A percentile compares a stretch with the other conserved stretches of the same genome.
These are phyloP conservation scores for Daldinia sp. DNA, from an alignment of 2,329 filamentous ascomycete species.

Conservation along the genomic window DNA sequence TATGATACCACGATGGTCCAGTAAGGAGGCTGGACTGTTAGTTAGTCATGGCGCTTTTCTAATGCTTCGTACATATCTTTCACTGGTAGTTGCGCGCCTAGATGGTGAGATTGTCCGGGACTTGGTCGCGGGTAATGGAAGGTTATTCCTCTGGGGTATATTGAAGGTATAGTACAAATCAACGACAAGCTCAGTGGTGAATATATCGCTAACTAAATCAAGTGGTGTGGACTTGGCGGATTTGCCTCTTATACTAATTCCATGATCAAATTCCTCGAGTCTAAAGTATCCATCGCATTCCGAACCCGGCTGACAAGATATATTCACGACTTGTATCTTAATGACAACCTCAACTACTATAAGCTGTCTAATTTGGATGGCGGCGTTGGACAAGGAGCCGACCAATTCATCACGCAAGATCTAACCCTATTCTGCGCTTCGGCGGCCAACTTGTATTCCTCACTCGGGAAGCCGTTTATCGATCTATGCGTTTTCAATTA, in stretches of 20 bases:
- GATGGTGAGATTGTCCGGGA: constrained; percentile 97
- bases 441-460: constrained; percentile 92
- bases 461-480: constrained; percentile 96
- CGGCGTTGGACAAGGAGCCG: constrained; percentile 87
- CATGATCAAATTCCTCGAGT: constrained; percentile 98
- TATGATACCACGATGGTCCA: constrained; percentile 94
- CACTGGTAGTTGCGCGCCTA: constrained; percentile 87
- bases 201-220: constrained; percentile 26
- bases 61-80: constrained; percentile 91
- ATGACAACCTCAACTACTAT: constrained; percentile 95
- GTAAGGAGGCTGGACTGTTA: constrained; percentile 92
- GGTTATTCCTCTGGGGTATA: constrained; percentile 86
- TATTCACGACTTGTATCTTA: constrained; percentile 96
- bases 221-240: constrained; percentile 92
- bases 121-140: constrained; percentile 92
- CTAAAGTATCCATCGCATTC: constrained; percentile 98
- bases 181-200: constrained; percentile 1
- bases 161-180: constrained; percentile 65
- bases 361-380: constrained; percentile 93
- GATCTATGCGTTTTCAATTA: constrained; percentile 98
- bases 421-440: constrained; percentile 93
- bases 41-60: constrained; percentile 90
- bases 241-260: constrained; percentile 97
- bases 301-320: constrained; percentile 93
- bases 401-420: constrained; percentile 98